Conservation (phyloP, 805 yeast species). For the Spathaspora arborariae region DNA sequence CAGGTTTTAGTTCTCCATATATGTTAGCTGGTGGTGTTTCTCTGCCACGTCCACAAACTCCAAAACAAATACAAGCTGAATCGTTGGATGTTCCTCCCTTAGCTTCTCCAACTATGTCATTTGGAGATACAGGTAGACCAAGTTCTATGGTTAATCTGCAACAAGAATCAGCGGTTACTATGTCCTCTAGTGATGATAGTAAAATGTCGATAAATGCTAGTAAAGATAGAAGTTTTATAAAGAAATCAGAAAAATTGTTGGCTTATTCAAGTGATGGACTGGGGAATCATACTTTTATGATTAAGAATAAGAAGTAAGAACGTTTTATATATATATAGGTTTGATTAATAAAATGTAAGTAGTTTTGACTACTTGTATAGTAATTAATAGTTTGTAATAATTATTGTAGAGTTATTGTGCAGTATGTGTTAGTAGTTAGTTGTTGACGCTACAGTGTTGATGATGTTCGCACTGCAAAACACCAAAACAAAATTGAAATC, state of each 20-base stretch:
- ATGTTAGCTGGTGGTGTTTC: slow-evolving; percentile 62
- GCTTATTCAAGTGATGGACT: slow-evolving; percentile 40
- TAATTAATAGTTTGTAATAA: neutral
- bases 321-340: neutral
- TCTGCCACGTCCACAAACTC: slow-evolving; percentile 35
- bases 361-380: neutral
- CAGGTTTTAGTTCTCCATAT: slow-evolving; percentile 69
- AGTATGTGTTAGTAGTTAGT: neutral
- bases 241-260: slow-evolving; percentile 28
- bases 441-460: neutral
- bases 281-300: slow-evolving; percentile 33
- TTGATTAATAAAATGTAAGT: neutral
- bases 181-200: neutral
- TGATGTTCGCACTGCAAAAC: neutral
- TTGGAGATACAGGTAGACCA: neutral
- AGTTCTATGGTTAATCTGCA: neutral
- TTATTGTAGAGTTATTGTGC: neutral
- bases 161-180: neutral
- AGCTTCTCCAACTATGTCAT: neutral
- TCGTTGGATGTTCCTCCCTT: neutral
- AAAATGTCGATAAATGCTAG: neutral
- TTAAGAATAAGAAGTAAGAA: slow-evolving; percentile 26
- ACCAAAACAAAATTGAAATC: neutral
- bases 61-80: slow-evolving; percentile 3
- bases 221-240: neutral